These are phyloP conservation scores for Fraxinus sp. DNA, from an alignment of 305 asterid species.

Conservation along the genomic window DNA sequence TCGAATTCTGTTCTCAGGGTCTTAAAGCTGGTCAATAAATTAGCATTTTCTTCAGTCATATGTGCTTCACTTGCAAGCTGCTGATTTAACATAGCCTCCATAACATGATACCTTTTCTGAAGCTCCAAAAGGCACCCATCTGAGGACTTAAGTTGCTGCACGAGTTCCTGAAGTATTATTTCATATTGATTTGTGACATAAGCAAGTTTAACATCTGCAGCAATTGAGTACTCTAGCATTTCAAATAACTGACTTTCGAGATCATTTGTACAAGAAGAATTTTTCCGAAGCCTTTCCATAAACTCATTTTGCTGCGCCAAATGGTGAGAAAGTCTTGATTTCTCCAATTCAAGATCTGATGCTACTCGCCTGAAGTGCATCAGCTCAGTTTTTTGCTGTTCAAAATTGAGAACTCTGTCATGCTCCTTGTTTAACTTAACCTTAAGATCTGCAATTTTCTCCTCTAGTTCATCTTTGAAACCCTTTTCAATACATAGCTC, in stretches of 20 bases:
- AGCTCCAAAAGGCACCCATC: constrained; percentile 44
- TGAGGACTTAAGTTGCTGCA: constrained; percentile 47
- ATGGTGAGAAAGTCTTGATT: constrained; percentile 49
- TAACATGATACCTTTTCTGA: constrained; percentile 44
- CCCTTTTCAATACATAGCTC: constrained; percentile 51
- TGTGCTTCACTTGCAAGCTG: constrained; percentile 46
- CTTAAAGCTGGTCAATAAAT: constrained; percentile 38
- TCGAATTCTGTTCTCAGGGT: constrained; percentile 57
- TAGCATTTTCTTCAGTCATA: constrained; percentile 45
- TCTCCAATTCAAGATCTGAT: constrained; percentile 62
- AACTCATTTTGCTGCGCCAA: constrained; percentile 45
- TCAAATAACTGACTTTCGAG: constrained; percentile 54
- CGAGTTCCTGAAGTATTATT: constrained; percentile 37
- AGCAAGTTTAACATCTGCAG: constrained; percentile 58
- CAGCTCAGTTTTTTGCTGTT: constrained; percentile 56
- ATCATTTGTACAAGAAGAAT: constrained; percentile 37
- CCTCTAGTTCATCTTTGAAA: constrained; percentile 53
- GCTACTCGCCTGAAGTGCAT: constrained; percentile 45
- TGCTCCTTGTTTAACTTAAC: constrained; percentile 37
- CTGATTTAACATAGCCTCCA: constrained; percentile 42
- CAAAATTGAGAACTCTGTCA: constrained; percentile 37
- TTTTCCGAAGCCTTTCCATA: constrained; percentile 47
- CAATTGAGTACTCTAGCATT: constrained; percentile 52
- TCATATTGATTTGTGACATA: constrained; percentile 50
- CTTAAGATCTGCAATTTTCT: constrained; percentile 51